Evolutionary conservation across 352 stramenopile species (phyloP).

Genomic region (Plasmopara viticola): DNA sequence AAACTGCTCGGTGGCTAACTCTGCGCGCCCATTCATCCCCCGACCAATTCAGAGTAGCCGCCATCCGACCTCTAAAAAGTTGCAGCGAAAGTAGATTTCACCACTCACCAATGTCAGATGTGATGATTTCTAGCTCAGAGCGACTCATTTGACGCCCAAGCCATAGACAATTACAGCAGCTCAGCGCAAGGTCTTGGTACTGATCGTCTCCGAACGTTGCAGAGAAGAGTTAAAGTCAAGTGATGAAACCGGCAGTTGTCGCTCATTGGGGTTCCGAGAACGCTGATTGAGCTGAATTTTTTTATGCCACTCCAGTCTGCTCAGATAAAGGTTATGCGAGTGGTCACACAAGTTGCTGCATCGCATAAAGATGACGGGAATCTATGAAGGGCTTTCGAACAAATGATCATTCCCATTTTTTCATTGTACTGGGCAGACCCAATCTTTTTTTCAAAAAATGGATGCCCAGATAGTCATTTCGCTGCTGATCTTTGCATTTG

Average conservation of each 20-base stretch:
- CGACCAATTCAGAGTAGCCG: neutral
- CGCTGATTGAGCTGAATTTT: conserved; percentile 17
- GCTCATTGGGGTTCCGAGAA: conserved; percentile 23
- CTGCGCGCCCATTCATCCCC: neutral
- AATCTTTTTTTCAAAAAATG: conserved; percentile 19
- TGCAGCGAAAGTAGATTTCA: neutral
- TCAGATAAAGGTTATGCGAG: conserved; percentile 16
- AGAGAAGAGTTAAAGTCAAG: conserved; percentile 18
- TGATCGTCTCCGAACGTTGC: conserved; percentile 16
- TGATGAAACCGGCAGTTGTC: conserved; percentile 9
- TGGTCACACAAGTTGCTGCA: conserved; percentile 10
- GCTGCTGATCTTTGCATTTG: conserved; percentile 47
- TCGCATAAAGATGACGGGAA: conserved; percentile 12
- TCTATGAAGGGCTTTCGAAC: neutral
- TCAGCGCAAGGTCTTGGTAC: neutral
- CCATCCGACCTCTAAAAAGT: neutral
- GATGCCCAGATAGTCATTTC: conserved; percentile 33
- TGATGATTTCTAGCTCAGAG: neutral
- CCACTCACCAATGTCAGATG: neutral
- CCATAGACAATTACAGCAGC: neutral
- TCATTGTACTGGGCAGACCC: conserved; percentile 3
- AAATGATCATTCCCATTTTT: conserved; percentile 20
- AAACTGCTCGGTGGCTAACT: neutral
- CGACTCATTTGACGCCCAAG: neutral
- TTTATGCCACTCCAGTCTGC: conserved; percentile 9